Conservation (phyloP, 257 asterid genomes). For the Nicotiana noctiflora region DNA sequence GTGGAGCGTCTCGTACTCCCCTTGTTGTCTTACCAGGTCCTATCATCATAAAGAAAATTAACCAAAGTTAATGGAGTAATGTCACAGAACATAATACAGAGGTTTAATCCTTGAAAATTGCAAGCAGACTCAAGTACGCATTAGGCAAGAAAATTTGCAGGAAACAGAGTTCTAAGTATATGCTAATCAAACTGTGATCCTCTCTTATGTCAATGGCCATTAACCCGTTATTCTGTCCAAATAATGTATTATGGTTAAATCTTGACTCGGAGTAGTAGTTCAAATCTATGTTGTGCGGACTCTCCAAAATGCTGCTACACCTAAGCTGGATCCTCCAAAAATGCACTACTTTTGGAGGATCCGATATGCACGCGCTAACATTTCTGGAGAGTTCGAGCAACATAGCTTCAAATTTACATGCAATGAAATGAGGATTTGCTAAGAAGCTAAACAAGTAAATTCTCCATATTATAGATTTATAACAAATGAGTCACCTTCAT, state of each 20-base stretch:
- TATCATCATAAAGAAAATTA: slow-evolving; percentile 8
- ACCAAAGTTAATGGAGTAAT: neutral
- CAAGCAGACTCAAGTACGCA: neutral
- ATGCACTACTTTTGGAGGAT: neutral
- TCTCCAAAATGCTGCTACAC: too few species aligned
- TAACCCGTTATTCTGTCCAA: neutral
- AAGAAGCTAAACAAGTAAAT: slow-evolving; percentile 5
- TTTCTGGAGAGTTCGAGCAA: neutral
- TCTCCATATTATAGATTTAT: neutral
- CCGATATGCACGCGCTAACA: neutral
- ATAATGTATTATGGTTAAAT: neutral
- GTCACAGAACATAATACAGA: neutral
- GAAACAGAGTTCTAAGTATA: too few species aligned
- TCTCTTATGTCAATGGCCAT: neutral
- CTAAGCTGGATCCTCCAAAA: neutral
- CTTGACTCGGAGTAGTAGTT: neutral
- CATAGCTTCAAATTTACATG: neutral
- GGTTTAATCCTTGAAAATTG: neutral
- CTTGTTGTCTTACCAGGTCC: slow-evolving; percentile 63
- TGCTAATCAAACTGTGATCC: neutral
- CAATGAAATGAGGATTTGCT: neutral
- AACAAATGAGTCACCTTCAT: neutral
- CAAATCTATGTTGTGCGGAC: neutral
- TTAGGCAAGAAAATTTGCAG: neutral
- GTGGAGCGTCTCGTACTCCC: slow-evolving; percentile 57